A percentile compares a stretch with the other conserved stretches of the same genome.
Evolutionary conservation across 1,284 basidiomycete species (phyloP).

Genomic region (Cryptococcus wingfieldii): DNA sequence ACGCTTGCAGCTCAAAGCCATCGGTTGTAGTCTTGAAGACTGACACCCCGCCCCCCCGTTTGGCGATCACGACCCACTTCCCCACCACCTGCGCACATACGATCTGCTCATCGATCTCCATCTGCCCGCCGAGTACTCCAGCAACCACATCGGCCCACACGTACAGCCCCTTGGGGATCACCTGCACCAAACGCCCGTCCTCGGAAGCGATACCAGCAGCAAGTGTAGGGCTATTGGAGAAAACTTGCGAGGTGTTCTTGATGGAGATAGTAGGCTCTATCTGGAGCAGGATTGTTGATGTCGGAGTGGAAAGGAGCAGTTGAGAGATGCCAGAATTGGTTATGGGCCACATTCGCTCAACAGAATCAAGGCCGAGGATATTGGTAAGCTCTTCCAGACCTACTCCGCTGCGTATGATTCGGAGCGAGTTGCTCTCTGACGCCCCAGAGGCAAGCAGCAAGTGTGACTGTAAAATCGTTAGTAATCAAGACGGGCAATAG

Average conservation of each 20-base stretch:
- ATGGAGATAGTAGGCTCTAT: conserved; percentile 41
- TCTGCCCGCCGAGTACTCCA: conserved; percentile 2
- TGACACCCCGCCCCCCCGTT: conserved; percentile 58
- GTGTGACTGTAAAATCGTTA: conserved; percentile 56
- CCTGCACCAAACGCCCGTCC: conserved; percentile 52
- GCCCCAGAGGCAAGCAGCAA: conserved; percentile 87
- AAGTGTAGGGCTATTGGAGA: conserved; percentile 57
- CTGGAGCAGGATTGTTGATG: conserved; percentile 30
- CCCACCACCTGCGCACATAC: conserved; percentile 64
- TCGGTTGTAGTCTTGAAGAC: conserved; percentile 49
- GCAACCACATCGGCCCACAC: conserved; percentile 48
- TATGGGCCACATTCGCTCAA: conserved; percentile 64
- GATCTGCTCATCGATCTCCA: conserved; percentile 51
- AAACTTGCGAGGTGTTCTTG: conserved; percentile 46
- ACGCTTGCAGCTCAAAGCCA: conserved; percentile 31
- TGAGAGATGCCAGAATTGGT: conserved; percentile 27
- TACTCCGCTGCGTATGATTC: conserved; percentile 79
- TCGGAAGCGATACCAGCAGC: conserved; percentile 55
- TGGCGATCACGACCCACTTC: conserved; percentile 63
- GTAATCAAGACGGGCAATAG: not conserved
- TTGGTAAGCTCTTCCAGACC: conserved; percentile 66
- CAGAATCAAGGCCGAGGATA: conserved; percentile 59
- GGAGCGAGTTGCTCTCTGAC: conserved; percentile 71
- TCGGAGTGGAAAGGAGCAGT: conserved; percentile 27
- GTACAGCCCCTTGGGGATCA: conserved; percentile 58